These are phyloP conservation scores for Termitomyces sp. DNA, from an alignment of 768 basidiomycete species.

Conservation along the genomic window DNA sequence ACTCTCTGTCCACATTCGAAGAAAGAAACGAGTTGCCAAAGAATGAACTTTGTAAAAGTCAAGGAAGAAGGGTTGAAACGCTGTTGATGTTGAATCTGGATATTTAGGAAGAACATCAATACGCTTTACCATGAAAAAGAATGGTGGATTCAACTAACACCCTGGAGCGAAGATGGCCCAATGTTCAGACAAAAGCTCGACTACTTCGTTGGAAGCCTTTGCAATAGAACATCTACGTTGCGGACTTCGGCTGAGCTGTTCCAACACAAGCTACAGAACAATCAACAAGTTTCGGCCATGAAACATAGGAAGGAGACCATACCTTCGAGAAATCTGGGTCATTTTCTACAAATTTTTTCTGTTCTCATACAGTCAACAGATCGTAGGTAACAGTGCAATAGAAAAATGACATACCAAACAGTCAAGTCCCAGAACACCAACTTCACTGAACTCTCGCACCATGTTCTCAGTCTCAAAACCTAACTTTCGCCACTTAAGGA, in stretches of 20 bases:
- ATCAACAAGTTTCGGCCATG: conserved; percentile 9
- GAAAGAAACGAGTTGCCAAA: conserved; percentile 79
- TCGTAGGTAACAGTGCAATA: not conserved
- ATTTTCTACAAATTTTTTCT: conserved; percentile 65
- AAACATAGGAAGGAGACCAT: not conserved
- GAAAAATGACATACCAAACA: conserved; percentile 53
- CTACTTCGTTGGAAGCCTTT: conserved; percentile 79
- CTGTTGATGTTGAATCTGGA: conserved; percentile 71
- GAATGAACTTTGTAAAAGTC: conserved; percentile 78
- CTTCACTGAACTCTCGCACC: conserved; percentile 68
- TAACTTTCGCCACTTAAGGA: conserved; percentile 68
- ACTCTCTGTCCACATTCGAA: conserved; percentile 91
- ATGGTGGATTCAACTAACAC: conserved; percentile 34
- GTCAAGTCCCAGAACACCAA: conserved; percentile 77
- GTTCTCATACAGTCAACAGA: not conserved
- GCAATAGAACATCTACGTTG: conserved; percentile 80
- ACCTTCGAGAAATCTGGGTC: conserved; percentile 80
- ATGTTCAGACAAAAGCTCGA: conserved; percentile 78
- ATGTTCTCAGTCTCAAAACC: conserved; percentile 78
- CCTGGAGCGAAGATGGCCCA: conserved; percentile 85
- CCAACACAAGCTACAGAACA: conserved; percentile 57
- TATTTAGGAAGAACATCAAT: conserved; percentile 5
- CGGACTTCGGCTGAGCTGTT: conserved; percentile 70
- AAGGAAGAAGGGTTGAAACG: conserved; percentile 84
- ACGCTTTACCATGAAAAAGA: conserved; percentile 19